Evolutionary conservation across 208 protist genomes (phyloP), one percentile per base, ranked within the genome.

Genomic region (Acanthamoeba polyphaga): DNA sequence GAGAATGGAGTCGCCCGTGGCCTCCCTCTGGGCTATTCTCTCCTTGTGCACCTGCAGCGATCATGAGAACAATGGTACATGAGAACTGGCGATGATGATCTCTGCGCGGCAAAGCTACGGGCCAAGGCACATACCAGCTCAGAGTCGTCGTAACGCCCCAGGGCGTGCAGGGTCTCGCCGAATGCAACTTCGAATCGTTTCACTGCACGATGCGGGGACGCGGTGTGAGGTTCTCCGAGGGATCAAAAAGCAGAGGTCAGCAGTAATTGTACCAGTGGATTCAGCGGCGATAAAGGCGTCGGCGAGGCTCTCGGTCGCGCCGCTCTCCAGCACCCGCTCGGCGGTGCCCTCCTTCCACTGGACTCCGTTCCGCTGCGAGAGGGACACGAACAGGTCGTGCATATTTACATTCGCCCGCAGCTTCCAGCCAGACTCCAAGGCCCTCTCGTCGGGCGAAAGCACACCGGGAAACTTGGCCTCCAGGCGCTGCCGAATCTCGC

Each of bases 171-270:
- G 38, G 70, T 93, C 27, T 80, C 66, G 9, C 66, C 62, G 29
- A 78, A 78, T 24, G 29, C 64, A 27, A 78, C 43, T 27, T 88
- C 80, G 80, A 88, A 88, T 32, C 80, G 80, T 64, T 88, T 88
- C n/a, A 93, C 46, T 92, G 58, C 32, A 51, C 10, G 22, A n/a
- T 7, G 22, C 4, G 27, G 17, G 43, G 2, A 91, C 22, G 24
- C 66, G 15, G 8, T 3, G 29, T 72, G 1, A 34, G n/a, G n/a
- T 22, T 66, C 27, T 66, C 24, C 0, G 15, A 66, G 27, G 15
- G 27, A 66, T 66, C 15, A 66, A 66, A n/a, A 66, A 72, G 22
- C 8, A 15, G 6, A 34, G 1, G 10, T 0, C 2, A 58, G 53
- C 1, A 58, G 53, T 12, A 19, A 10, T 8, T 3, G 29, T 29